Evolutionary conservation across 2,329 filamentous ascomycete species (phyloP).

Genomic region (Orbilia blumenaviensis): DNA sequence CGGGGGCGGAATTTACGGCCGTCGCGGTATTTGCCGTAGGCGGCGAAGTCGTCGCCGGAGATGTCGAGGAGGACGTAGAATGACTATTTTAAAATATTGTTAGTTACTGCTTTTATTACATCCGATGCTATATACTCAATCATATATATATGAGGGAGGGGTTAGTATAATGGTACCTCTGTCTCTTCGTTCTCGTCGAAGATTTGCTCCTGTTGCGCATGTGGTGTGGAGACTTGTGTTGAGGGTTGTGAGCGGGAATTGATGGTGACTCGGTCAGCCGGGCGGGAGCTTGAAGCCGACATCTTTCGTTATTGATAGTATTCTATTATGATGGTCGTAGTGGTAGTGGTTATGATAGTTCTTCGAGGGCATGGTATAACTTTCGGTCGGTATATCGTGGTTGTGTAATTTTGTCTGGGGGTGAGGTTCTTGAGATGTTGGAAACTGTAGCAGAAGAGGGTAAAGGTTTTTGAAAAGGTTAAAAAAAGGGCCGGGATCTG

Average conservation of each 20-base stretch:
- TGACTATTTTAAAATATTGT: conserved; percentile 7
- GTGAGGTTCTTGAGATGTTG: neutral
- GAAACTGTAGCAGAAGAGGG: no score
- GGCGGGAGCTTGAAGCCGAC: conserved; percentile 12
- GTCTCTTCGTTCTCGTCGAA: conserved; percentile 48
- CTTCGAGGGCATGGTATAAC: conserved; percentile 16
- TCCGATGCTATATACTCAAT: no score
- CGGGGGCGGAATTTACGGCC: conserved; percentile 35
- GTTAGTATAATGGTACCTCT: conserved; percentile 30
- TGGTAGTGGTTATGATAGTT: neutral
- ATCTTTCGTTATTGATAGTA: conserved; percentile 4
- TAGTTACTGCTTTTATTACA: neutral
- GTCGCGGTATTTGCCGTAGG: conserved; percentile 49
- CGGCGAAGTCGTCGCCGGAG: conserved; percentile 48
- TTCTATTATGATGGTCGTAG: neutral
- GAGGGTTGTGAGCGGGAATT: conserved; percentile 23
- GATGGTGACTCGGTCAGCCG: conserved; percentile 29
- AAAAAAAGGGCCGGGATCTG: neutral
- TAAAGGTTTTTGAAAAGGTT: neutral
- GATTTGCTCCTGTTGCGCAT: conserved; percentile 5
- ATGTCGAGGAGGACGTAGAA: conserved; percentile 53
- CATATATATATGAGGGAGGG: no score
- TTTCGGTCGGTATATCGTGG: neutral
- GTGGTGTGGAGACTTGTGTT: neutral
- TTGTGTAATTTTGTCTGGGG: neutral